These are phyloP conservation scores for Anthostomella pinea DNA, from an alignment of 2,329 filamentous ascomycete species.

Conservation along the genomic window DNA sequence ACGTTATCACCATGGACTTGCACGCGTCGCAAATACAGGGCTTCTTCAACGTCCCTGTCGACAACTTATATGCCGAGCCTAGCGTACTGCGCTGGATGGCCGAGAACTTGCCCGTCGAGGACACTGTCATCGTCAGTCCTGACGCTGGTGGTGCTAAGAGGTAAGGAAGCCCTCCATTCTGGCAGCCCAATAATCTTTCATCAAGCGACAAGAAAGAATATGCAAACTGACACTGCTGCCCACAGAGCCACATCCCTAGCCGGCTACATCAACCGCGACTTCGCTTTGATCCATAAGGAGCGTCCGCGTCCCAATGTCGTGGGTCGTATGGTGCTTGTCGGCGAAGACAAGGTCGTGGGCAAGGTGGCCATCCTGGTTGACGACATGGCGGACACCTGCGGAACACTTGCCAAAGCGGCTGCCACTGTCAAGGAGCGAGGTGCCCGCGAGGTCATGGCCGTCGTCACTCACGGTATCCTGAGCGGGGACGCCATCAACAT, in stretches of 20 bases:
- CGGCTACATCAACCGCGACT: slow-evolving; percentile 83
- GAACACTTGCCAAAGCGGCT: slow-evolving; percentile 77
- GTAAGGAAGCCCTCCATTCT: slow-evolving; percentile 42
- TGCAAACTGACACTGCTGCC: slow-evolving; percentile 8
- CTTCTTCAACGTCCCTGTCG: slow-evolving; percentile 80
- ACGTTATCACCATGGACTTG: slow-evolving; percentile 94
- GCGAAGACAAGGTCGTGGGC: slow-evolving; percentile 83
- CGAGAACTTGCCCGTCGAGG: slow-evolving; percentile 75
- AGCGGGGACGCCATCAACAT: slow-evolving; percentile 65
- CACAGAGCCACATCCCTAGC: slow-evolving; percentile 82
- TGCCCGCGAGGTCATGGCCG: slow-evolving; percentile 84
- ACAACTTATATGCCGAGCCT: slow-evolving; percentile 89
- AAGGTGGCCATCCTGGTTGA: slow-evolving; percentile 95
- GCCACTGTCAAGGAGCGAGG: slow-evolving; percentile 84
- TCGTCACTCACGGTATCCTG: slow-evolving; percentile 92
- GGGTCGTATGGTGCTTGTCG: slow-evolving; percentile 92
- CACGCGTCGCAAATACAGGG: slow-evolving; percentile 93
- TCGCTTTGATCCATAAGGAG: slow-evolving; percentile 96
- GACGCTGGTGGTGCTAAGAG: slow-evolving; percentile 94
- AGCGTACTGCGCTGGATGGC: slow-evolving; percentile 89
- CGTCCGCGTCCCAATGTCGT: slow-evolving; percentile 83
- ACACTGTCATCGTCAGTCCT: slow-evolving; percentile 91
- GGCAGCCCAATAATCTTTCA: slow-evolving; percentile 20
- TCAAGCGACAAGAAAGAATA: background rate
- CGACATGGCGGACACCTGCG: slow-evolving; percentile 97